These are phyloP conservation scores for Sclerotiophoma versabilis DNA, from an alignment of 2,329 filamentous ascomycete species.

Conservation along the genomic window DNA sequence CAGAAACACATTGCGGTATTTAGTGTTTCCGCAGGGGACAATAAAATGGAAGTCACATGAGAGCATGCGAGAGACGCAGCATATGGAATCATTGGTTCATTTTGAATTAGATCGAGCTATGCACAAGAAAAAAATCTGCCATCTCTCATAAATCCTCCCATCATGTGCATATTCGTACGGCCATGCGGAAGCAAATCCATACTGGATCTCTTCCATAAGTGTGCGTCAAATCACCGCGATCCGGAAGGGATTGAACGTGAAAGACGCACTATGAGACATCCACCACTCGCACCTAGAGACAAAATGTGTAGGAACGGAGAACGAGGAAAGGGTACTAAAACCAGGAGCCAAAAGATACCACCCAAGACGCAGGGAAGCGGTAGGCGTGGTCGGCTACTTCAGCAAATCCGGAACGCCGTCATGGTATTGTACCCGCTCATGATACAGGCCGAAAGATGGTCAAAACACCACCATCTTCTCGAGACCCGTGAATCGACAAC, in stretches of 20 bases:
- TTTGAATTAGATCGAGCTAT: slow-evolving; percentile 42
- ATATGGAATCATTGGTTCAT: slow-evolving; percentile 32
- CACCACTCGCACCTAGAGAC: slow-evolving; percentile 16
- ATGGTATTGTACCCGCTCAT: slow-evolving; percentile 28
- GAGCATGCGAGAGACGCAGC: not conserved
- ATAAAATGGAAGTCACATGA: not conserved
- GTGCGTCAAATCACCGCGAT: slow-evolving; percentile 3
- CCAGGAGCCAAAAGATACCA: slow-evolving; percentile 25
- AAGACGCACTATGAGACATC: slow-evolving; percentile 2
- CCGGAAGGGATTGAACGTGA: slow-evolving; percentile 19
- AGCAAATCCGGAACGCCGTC: slow-evolving; percentile 39
- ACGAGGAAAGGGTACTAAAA: slow-evolving; percentile 17
- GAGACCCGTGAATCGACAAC: slow-evolving; percentile 28
- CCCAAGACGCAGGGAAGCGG: slow-evolving; percentile 31
- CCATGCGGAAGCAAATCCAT: slow-evolving; percentile 39
- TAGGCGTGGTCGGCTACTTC: slow-evolving; percentile 24
- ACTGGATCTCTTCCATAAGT: slow-evolving; percentile 12
- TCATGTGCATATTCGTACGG: slow-evolving; percentile 24
- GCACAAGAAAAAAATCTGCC: slow-evolving; percentile 35
- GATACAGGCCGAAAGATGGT: slow-evolving; percentile 24
- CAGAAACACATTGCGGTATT: no score
- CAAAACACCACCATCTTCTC: slow-evolving; percentile 24
- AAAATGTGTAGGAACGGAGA: slow-evolving; percentile 23
- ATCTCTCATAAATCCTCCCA: slow-evolving; percentile 31
- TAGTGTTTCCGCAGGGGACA: not conserved